Conservation (phyloP, 495 filamentous ascomycete species). For the Aspergillus taichungensis region DNA sequence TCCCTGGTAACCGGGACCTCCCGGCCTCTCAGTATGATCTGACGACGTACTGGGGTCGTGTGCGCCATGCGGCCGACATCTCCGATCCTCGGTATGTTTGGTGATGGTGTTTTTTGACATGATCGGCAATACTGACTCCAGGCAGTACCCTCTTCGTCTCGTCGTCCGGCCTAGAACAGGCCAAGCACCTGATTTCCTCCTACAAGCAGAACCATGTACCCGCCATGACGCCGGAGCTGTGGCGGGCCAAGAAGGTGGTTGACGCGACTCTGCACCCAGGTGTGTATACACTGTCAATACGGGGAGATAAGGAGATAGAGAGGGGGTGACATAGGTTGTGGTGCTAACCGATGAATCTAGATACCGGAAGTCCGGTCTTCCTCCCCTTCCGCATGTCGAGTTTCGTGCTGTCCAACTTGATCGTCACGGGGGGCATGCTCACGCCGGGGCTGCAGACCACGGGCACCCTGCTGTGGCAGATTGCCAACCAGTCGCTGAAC, state of each 20-base stretch:
- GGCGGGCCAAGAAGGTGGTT: constrained; percentile 92
- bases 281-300: too few relatives aligned
- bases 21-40: constrained; percentile 89
- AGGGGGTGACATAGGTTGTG: too few relatives aligned
- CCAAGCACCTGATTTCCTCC: constrained; percentile 62
- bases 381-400: constrained; percentile 95
- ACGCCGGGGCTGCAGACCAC: constrained; percentile 68
- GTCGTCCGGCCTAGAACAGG: constrained; percentile 64
- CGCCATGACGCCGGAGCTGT: constrained; percentile 80
- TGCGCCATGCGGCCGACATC: constrained; percentile 80
- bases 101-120: constrained; percentile 4
- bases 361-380: constrained; percentile 86
- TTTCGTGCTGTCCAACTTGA: constrained; percentile 86
- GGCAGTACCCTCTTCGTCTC: constrained; percentile 74
- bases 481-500: constrained; percentile 94
- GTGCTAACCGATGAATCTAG: constrained; percentile 28
- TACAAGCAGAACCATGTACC: constrained; percentile 76
- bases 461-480: constrained; percentile 90
- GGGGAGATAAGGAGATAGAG: too few relatives aligned
- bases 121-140: not conserved
- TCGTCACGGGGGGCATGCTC: constrained; percentile 98
- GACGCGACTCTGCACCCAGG: constrained; percentile 91
- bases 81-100: constrained; percentile 80
- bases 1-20: constrained; percentile 77
- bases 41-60: constrained; percentile 88